phyloP scores from a whole-genome alignment of 1,139 yeast species.

The Magnusiomyces sp. region DNA sequence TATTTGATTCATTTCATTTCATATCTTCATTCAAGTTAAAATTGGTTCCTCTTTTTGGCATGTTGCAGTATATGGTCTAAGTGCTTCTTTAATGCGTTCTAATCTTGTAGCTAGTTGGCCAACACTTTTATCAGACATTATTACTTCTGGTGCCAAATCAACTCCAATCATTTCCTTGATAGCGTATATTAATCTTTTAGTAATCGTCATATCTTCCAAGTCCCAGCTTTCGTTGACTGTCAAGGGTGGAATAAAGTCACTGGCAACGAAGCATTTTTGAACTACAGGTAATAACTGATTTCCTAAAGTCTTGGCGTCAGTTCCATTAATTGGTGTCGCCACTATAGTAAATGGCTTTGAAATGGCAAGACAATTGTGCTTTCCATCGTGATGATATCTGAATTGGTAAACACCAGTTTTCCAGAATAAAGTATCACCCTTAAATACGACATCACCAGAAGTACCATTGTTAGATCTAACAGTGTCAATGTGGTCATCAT shows the following conservation, averaged over 20 bases:
- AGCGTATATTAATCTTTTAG: conserved; percentile 27
- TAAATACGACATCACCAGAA: conserved; percentile 47
- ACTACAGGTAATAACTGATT: conserved; percentile 22
- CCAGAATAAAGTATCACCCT: conserved; percentile 48
- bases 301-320: conserved; percentile 30
- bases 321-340: conserved; percentile 24
- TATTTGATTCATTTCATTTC: too few species aligned
- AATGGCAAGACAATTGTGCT: conserved; percentile 62
- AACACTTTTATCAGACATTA: conserved; percentile 26
- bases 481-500: conserved; percentile 17
- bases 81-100: conserved; percentile 24
- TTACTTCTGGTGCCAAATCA: conserved; percentile 30
- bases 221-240: conserved; percentile 24
- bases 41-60: too few species aligned
- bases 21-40: neutral
- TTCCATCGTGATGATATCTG: conserved; percentile 61
- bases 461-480: conserved; percentile 23
- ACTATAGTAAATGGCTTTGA: conserved; percentile 66
- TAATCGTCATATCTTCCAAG: conserved; percentile 21
- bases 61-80: conserved; percentile 24
- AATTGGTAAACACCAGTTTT: conserved; percentile 70
- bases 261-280: conserved; percentile 19
- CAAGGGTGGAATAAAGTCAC: conserved; percentile 21
- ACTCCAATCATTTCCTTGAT: conserved; percentile 28
- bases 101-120: conserved; percentile 26